Evolutionary conservation across 352 stramenopile genomes (phyloP).

Genomic region (Phytopythium oedochilum): DNA sequence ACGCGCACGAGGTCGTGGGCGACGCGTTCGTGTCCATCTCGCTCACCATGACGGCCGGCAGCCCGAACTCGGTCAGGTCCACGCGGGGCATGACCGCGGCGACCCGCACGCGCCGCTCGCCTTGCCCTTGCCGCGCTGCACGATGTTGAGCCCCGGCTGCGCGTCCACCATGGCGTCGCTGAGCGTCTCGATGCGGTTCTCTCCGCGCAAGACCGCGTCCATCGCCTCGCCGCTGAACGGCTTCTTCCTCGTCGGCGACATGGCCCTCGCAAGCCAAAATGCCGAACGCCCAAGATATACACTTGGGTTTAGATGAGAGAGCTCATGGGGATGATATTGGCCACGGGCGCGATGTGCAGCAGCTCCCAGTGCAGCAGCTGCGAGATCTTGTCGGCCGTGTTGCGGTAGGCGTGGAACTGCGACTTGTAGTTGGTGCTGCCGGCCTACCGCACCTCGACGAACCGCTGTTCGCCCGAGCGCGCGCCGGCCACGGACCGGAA

Average conservation of each 20-base stretch:
- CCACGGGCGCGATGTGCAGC: conserved; percentile 28
- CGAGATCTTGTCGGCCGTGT: conserved; percentile 39
- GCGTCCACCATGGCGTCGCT: too few relatives aligned
- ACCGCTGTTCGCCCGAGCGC: conserved; percentile 12
- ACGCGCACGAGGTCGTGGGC: conserved; percentile 89
- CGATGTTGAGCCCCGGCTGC: too few relatives aligned
- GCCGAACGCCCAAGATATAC: too few relatives aligned
- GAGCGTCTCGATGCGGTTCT: conserved; percentile 89
- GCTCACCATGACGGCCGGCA: conserved; percentile 83
- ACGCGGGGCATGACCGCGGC: conserved; percentile 79
- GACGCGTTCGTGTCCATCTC: conserved; percentile 96
- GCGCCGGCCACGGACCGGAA: conserved; percentile 26
- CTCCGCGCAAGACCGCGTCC: conserved; percentile 80
- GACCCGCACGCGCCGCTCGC: conserved; percentile 84
- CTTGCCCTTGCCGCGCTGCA: too few relatives aligned
- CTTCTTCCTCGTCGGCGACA: too few relatives aligned
- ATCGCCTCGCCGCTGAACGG: conserved; percentile 79
- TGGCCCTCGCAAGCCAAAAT: too few relatives aligned
- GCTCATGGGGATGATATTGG: conserved; percentile 19
- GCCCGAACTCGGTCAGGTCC: conserved; percentile 81
- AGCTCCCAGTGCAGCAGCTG: conserved; percentile 45
- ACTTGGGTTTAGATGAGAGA: too few relatives aligned
- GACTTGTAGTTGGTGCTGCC: conserved; percentile 50
- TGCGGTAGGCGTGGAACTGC: conserved; percentile 34
- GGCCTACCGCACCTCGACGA: conserved; percentile 34